Evolutionary conservation across 2,329 filamentous ascomycete species (phyloP), one percentile per base, ranked within the genome.

Genomic region (Hysterium pulicare): DNA sequence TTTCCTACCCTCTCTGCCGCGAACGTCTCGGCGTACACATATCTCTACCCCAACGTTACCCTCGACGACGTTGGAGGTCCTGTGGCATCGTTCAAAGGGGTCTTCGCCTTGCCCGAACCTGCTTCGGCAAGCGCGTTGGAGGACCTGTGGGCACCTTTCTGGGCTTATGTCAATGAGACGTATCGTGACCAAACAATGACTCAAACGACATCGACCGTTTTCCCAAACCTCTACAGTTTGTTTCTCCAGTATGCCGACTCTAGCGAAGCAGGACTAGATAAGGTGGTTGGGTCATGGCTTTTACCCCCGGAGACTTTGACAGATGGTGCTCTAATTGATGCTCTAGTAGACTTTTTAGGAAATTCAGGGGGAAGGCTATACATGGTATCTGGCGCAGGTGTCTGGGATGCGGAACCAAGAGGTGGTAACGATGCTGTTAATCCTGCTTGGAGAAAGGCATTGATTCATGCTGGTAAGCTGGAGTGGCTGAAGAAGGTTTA

Each of bases 401-500:
- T 35, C 9, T 35, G 33, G 33, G 17, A 35, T 9, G 33, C 33
- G 8, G 3, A 19, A 17, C 40, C 40, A 38, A 31, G 40, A 31
- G 47, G 51, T 20, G 48, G 49, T 13, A 43, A 31, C 9, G 30
- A 52, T 34, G 45, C 50, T 13, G 41, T 52, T 6, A 35, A 47
- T 10, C 51, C 49, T 7, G 51, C 47, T 4, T 52, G 51, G 49
- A 34, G 47, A 15, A 47, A 46, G 34, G 34, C 51, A 8, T 47
- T 40, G 9, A 28, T 42, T 15, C 49, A 54, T 37, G 32, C 44
- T 20, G 45, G 37, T 42, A 37, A 32, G 37, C 20, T 11, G 28
- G 17, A 32, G n/a, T 5, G 3, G 4, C n/a, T 3, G 28, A 16
- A 13, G 28, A 32, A 32, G 28, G 5, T 5, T 10, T 19, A 19